These are phyloP conservation scores for Cylindrotheca fusiformis DNA, from an alignment of 108 stramenopile species.

Conservation along the genomic window DNA sequence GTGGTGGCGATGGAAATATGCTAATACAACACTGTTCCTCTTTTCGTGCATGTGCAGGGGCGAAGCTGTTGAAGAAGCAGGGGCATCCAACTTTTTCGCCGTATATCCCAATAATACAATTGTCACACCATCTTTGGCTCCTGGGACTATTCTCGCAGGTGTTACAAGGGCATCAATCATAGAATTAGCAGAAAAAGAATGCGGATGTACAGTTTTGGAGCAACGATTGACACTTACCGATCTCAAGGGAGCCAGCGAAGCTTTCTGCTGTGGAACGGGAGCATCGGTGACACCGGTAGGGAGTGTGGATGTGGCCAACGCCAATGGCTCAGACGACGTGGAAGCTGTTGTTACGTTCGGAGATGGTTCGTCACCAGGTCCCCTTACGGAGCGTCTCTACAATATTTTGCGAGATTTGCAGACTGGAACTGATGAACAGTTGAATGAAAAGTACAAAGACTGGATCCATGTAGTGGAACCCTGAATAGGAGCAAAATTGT, in stretches of 20 bases:
- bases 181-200: conserved; percentile 23
- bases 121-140: conserved; percentile 55
- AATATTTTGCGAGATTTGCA: conserved; percentile 11
- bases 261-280: conserved; percentile 54
- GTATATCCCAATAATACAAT: conserved; percentile 42
- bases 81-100: conserved; percentile 45
- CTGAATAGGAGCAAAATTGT: not conserved
- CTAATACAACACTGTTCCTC: too few relatives aligned
- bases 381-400: conserved; percentile 14
- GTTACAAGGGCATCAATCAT: conserved; percentile 64
- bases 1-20: too few relatives aligned
- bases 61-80: conserved; percentile 33
- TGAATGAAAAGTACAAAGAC: conserved; percentile 1
- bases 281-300: conserved; percentile 36
- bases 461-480: conserved; percentile 25
- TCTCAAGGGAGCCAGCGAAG: conserved; percentile 52
- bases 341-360: conserved; percentile 13
- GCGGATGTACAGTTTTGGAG: conserved; percentile 41
- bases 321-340: conserved; percentile 14
- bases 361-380: conserved; percentile 19
- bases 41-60: conserved; percentile 1
- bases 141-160: conserved; percentile 64
- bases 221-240: conserved; percentile 55
- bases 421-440: conserved; percentile 12
- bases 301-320: conserved; percentile 13